phyloP scores from a whole-genome alignment of 305 asterid genomes.

The Fraxinus nigra region DNA sequence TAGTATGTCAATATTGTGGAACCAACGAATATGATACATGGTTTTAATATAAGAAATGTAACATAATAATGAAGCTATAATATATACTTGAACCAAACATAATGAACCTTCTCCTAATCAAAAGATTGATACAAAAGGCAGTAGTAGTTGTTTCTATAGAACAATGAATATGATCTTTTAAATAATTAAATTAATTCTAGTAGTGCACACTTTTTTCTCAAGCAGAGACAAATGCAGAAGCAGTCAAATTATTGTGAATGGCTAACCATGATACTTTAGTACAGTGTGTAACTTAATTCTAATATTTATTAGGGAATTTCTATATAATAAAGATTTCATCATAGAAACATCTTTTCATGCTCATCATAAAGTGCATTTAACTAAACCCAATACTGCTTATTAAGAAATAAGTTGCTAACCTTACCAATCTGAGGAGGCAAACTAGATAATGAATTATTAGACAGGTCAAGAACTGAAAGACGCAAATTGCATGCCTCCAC shows the following conservation, averaged over 20 bases:
- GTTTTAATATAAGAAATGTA: background rate
- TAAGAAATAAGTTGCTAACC: constrained; percentile 41
- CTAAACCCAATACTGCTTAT: constrained; percentile 1
- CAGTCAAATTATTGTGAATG: background rate
- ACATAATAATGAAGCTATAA: constrained; percentile 12
- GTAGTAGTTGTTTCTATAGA: background rate
- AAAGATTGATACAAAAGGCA: background rate
- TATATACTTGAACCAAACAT: background rate
- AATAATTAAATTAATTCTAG: background rate
- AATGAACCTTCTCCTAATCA: constrained; percentile 1
- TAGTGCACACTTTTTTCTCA: background rate
- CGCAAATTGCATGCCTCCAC: constrained; percentile 84
- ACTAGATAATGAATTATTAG: constrained; percentile 89
- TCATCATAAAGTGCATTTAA: constrained; percentile 5
- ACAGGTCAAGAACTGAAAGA: constrained; percentile 83
- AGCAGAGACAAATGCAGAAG: background rate
- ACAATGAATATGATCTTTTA: background rate
- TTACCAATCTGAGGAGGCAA: constrained; percentile 95
- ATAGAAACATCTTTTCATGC: constrained; percentile 12
- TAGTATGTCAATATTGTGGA: constrained; percentile 1
- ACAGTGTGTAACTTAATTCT: background rate
- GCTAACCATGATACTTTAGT: background rate
- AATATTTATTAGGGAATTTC: background rate
- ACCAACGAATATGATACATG: background rate
- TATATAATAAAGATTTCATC: background rate